Evolutionary conservation across 2,329 filamentous ascomycete species (phyloP), one percentile per base, ranked within the genome.

Genomic region (Allantophomopsis lycopodina): DNA sequence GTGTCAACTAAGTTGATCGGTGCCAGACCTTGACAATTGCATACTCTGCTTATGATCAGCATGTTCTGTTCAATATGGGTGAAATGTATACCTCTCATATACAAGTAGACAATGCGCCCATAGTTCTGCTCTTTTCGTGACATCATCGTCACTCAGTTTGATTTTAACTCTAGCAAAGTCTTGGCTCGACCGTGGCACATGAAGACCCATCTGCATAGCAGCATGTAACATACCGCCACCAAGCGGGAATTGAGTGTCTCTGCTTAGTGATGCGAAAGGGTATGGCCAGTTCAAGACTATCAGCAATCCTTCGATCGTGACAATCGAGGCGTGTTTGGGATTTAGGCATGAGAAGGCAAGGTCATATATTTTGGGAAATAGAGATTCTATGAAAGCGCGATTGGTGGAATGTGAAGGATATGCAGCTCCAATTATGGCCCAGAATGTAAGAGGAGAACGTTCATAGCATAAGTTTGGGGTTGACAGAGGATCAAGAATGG

Each of bases 221-320:
- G 83, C 76, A 61, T 88, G 86, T 74, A 88, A 86, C 81, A 89
- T 86, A 44, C 85, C 75, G 38, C 84, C 83, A 49, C 79, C 80
- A 14, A 88, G 64, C 55, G 85, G 87, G 54, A 88, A 84, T 1
- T 83, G 88, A 2, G 83, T 82, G 49, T 91, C 83, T 7, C 79
- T 78, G 6, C 80, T 79, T 1, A 81, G 86, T 4, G 79, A 84
- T 57, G 80, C 85, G n/a, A 79, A 85, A 1, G 84, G 84, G 31
- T 89, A 60, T 5, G 84, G 83, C 83, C 83, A 91, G 80, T 83
- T 57, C 83, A 89, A 33, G 88, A 60, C 42, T 89, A 60, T 52
- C 82, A 87, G 49, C 89, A 65, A 2, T 83, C 83, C 61, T 89
- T 88, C 55, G 87, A 81, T 43, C 86, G 78, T 52, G 80, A 80